Evolutionary conservation across 257 asterid species (phyloP).

Genomic region (Jacaranda mimosifolia): DNA sequence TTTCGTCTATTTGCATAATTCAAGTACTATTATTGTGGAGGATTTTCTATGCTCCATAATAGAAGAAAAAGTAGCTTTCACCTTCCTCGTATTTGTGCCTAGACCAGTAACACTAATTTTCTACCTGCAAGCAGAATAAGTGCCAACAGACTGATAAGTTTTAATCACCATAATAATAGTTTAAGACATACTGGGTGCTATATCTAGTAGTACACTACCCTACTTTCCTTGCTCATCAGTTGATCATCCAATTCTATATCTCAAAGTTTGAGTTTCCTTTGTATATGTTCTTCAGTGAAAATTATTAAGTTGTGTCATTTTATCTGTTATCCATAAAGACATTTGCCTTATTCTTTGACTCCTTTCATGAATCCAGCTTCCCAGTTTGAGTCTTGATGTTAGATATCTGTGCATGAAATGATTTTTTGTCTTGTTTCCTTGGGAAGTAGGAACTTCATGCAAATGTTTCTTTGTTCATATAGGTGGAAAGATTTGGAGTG

Average conservation of each 20-base stretch:
- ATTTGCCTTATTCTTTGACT: neutral
- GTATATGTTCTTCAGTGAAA: neutral
- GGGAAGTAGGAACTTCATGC: neutral
- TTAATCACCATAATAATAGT: neutral
- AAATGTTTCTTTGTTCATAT: neutral
- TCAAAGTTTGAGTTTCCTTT: neutral
- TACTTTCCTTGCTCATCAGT: neutral
- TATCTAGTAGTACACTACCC: neutral
- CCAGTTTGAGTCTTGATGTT: neutral
- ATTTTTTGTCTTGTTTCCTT: neutral
- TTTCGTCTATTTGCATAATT: conserved; percentile 9
- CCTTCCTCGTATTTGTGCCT: neutral
- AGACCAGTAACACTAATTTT: neutral
- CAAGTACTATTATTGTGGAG: conserved; percentile 1
- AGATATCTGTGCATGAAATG: neutral
- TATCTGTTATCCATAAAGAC: neutral
- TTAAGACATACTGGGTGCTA: neutral
- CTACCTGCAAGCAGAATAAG: neutral
- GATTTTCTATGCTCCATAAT: neutral
- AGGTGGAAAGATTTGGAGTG: neutral
- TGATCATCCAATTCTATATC: neutral
- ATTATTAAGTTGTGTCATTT: neutral
- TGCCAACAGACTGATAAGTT: conserved; percentile 22
- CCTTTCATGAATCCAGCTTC: neutral
- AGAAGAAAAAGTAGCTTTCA: conserved; percentile 6